Percentiles rank a stretch among this genome's conserved stretches.
phyloP scores from a whole-genome alignment of 192 early-diverging fungal genomes.

The Backusella tuberculispora region DNA sequence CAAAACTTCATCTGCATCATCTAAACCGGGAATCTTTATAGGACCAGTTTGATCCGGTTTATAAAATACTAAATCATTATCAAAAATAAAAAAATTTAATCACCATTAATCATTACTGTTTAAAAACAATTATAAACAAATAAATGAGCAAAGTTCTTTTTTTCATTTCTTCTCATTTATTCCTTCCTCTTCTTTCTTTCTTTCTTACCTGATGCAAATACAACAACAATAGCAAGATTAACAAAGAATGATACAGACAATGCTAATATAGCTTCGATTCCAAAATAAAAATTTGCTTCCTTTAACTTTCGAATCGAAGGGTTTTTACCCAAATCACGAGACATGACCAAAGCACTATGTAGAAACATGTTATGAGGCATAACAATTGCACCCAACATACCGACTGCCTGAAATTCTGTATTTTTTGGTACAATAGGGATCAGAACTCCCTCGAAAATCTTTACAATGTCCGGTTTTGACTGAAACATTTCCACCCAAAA shows the following conservation, averaged over 20 bases:
- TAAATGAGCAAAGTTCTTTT: not conserved
- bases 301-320: slow-evolving; percentile 48
- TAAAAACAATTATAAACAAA: not conserved
- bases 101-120: not conserved
- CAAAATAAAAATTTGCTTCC: slow-evolving; percentile 74
- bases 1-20: slow-evolving; percentile 63
- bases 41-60: slow-evolving; percentile 20
- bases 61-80: slow-evolving; percentile 37
- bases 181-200: not conserved
- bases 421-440: slow-evolving; percentile 57
- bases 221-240: slow-evolving; percentile 70
- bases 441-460: slow-evolving; percentile 58
- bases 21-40: slow-evolving; percentile 55
- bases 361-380: slow-evolving; percentile 95
- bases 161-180: too few species aligned
- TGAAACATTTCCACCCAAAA: slow-evolving; percentile 71
- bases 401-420: slow-evolving; percentile 67
- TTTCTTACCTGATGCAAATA: slow-evolving; percentile 57
- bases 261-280: slow-evolving; percentile 62
- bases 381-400: slow-evolving; percentile 68
- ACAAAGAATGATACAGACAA: slow-evolving; percentile 66
- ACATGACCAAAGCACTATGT: slow-evolving; percentile 77
- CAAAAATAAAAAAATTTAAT: not conserved
- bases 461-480: slow-evolving; percentile 50
- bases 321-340: slow-evolving; percentile 38